phyloP scores from a whole-genome alignment of 331 rosid genomes.

The Telfairia occidentalis region DNA sequence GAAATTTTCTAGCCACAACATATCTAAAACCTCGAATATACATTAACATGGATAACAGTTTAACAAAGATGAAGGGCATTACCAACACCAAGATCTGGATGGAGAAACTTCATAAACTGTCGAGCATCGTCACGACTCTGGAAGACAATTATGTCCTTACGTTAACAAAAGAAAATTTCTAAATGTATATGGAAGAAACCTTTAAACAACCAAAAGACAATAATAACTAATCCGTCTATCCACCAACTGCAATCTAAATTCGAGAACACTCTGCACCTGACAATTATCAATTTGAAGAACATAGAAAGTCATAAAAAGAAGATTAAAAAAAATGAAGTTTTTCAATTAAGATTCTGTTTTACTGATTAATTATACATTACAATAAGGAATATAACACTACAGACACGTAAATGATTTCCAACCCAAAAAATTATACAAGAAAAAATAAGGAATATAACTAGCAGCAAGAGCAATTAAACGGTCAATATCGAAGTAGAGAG shows the following conservation, averaged over 20 bases:
- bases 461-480: not conserved
- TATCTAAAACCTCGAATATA: not conserved
- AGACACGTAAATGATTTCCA: not conserved
- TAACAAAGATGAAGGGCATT: constrained; percentile 20
- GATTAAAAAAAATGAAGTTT: not conserved
- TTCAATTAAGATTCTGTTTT: not conserved
- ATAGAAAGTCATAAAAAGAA: not conserved
- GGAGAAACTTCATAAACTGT: constrained; percentile 95
- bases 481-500: not conserved
- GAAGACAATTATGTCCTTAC: constrained; percentile 11
- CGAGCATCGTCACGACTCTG: constrained; percentile 96
- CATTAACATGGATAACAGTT: not conserved
- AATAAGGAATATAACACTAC: not conserved
- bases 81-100: constrained; percentile 96
- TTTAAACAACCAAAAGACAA: not conserved
- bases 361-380: not conserved
- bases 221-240: not conserved
- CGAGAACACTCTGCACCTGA: not conserved
- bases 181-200: not conserved
- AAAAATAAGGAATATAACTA: not conserved
- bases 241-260: not conserved
- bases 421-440: not conserved
- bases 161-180: not conserved
- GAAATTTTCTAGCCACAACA: not conserved
- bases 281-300: not conserved